phyloP scores from a whole-genome alignment of 2,329 filamentous ascomycete species.

The Neonectria coccinea region DNA sequence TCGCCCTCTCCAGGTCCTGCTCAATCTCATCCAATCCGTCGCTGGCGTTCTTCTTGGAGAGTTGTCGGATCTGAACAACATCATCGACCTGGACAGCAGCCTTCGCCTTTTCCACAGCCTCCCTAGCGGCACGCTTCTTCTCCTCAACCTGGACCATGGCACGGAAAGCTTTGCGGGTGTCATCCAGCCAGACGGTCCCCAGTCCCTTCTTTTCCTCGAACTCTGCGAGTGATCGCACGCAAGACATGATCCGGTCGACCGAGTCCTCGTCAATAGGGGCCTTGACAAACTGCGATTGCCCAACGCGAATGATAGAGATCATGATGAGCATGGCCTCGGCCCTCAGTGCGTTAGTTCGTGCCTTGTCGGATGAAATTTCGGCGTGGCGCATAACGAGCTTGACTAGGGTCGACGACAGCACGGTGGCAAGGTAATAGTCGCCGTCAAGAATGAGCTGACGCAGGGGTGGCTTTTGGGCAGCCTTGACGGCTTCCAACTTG shows the following conservation, averaged over 20 bases:
- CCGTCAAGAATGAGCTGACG: constrained; percentile 95
- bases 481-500: constrained; percentile 94
- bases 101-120: constrained; percentile 92
- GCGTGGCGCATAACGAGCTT: constrained; percentile 98
- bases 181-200: constrained; percentile 91
- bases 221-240: constrained; percentile 90
- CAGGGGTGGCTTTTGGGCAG: constrained; percentile 94
- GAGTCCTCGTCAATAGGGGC: constrained; percentile 97
- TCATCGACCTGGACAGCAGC: constrained; percentile 96
- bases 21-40: constrained; percentile 89
- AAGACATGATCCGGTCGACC: constrained; percentile 98
- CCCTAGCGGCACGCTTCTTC: constrained; percentile 96
- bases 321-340: constrained; percentile 99
- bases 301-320: constrained; percentile 98
- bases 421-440: constrained; percentile 95
- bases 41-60: constrained; percentile 88
- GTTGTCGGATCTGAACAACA: constrained; percentile 89
- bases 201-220: constrained; percentile 91
- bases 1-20: constrained; percentile 91
- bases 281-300: constrained; percentile 99
- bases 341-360: constrained; percentile 91
- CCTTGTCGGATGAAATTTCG: constrained; percentile 87
- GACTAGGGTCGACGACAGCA: constrained; percentile 94
- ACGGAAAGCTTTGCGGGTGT: constrained; percentile 94
- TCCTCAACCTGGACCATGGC: constrained; percentile 98